These are phyloP conservation scores for Gossypium gossypioides DNA, from an alignment of 441 rosid genomes.

Conservation along the genomic window DNA sequence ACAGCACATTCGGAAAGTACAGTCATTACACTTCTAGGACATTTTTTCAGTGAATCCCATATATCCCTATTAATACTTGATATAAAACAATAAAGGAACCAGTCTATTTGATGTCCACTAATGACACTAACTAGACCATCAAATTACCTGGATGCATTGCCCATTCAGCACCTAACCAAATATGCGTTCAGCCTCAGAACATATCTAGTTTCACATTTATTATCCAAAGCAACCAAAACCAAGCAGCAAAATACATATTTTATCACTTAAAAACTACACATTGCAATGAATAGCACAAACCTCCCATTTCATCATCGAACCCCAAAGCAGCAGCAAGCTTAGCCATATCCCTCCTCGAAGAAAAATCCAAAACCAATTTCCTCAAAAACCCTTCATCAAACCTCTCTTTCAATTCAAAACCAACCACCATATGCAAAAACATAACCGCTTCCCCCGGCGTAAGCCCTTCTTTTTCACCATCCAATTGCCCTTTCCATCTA, in stretches of 20 bases:
- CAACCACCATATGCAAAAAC: slow-evolving; percentile 45
- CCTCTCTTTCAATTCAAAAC: slow-evolving; percentile 32
- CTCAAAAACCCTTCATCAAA: slow-evolving; percentile 36
- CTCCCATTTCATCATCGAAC: slow-evolving; percentile 37
- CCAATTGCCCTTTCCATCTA: slow-evolving; percentile 30
- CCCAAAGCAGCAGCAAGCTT: slow-evolving; percentile 35
- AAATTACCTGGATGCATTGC: too few relatives aligned
- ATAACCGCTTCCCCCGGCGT: slow-evolving; percentile 53
- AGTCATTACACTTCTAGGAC: too few relatives aligned
- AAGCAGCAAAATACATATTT: background rate
- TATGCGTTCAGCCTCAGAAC: background rate
- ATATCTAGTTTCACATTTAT: background rate
- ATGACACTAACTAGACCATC: too few relatives aligned
- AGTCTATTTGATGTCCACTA: too few relatives aligned
- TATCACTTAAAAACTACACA: background rate
- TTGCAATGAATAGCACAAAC: slow-evolving; percentile 21
- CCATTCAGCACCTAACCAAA: too few relatives aligned
- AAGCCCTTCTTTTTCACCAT: slow-evolving; percentile 14
- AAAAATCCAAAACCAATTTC: slow-evolving; percentile 38
- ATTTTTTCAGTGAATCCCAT: too few relatives aligned
- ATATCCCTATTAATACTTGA: too few relatives aligned
- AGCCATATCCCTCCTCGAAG: slow-evolving; percentile 47
- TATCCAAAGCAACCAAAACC: background rate
- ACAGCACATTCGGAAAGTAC: too few relatives aligned
- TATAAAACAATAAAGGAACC: too few relatives aligned